Base-by-base conservation (phyloP, 352 stramenopile species). In the Stephanocyclus meneghinianus region DNA sequence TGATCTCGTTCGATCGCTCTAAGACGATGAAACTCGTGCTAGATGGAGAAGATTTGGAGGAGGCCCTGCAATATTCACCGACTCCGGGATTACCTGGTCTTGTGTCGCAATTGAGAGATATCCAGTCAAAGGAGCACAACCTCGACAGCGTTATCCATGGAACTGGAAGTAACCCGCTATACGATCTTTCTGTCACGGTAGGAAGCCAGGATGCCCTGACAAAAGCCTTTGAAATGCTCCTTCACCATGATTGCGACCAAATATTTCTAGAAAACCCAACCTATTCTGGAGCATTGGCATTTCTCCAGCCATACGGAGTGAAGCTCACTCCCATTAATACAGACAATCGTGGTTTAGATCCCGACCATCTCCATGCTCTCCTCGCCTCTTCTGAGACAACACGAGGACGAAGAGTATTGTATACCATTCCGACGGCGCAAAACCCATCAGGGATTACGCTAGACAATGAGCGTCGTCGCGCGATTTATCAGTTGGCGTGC, bases 171-270 rank as follows among this genome's bases (percentile, higher is more conserved):
- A 50, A 50, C 8, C n/a, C 57, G 50, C 15, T 66, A 1, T 66
- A 66, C 29, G 57, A 66, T 66, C 15, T 66, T 10, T 66, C 35
- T 13, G 57, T 91, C 18, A 90, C 86, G 16, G 91, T 84, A 26
- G 88, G 88, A 9, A 90, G 78, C 55, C 87, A 93, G 77, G 87
- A 92, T 71, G 78, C 65, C 9, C 81, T 93, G 13, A 78, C 81
- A 29, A 93, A 93, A 61, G 83, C 82, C 13, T 91, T 93, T 64
- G 88, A 93, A 51, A 90, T 91, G 83, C 69, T 93, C 4, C 45
- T 93, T 1, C 44, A 78, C 6, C 51, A 68, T 15, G 59, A 84
- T 62, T 66, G 57, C 16, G 80, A 89, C 71, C 77, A 83, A 29
- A 15, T 93, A 11, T 61, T 93, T 15, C 55, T 93, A 11, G 88